Evolutionary conservation across 2,329 filamentous ascomycete genomes (phyloP).

Genomic region (Cryphonectria nitschkei): DNA sequence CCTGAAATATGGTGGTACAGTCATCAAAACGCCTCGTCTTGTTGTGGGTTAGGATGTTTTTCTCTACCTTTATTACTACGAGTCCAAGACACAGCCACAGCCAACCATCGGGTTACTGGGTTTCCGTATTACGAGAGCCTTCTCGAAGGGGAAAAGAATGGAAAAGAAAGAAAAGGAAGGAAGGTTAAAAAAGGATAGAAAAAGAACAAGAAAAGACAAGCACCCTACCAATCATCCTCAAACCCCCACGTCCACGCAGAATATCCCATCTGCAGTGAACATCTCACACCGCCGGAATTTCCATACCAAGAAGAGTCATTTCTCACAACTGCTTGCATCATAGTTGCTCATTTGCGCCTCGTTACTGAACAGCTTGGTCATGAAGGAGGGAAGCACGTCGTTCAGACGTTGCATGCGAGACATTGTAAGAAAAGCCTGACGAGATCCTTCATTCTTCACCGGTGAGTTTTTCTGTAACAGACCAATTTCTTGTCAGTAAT

Average conservation of each 20-base stretch:
- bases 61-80: not conserved
- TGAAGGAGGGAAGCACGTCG: not conserved
- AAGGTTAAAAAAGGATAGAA: not conserved
- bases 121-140: conserved; percentile 4
- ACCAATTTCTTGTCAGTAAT: too few relatives aligned
- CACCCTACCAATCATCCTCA: not conserved
- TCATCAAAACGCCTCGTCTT: conserved; percentile 2
- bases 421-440: conserved; percentile 6
- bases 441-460: not conserved
- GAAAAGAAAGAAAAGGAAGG: not conserved
- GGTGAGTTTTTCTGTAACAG: not conserved
- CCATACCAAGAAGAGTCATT: conserved; percentile 1
- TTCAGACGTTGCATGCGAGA: not conserved
- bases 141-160: not conserved
- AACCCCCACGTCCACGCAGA: conserved; percentile 10
- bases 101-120: not conserved
- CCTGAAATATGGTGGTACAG: not conserved
- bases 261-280: not conserved
- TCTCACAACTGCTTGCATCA: not conserved
- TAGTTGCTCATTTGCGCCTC: not conserved
- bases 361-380: conserved; percentile 3
- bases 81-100: conserved; percentile 10
- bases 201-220: not conserved
- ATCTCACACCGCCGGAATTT: conserved; percentile 28
- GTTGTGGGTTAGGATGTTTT: not conserved